These are phyloP conservation scores for Quercus agrifolia DNA, from an alignment of 306 rosid genomes.

Conservation along the genomic window DNA sequence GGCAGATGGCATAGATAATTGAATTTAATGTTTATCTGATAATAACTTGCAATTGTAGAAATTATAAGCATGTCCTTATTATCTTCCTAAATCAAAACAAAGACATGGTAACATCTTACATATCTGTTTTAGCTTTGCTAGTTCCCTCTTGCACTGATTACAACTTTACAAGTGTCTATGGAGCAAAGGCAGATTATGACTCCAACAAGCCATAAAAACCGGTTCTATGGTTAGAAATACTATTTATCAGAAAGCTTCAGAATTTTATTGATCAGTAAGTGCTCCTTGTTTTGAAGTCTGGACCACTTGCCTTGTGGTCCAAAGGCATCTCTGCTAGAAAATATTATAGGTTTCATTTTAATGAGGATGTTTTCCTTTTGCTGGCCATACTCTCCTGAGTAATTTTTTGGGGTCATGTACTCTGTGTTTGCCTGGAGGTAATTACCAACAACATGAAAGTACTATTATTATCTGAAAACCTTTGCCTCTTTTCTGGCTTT, in stretches of 20 bases:
- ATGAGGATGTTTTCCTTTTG: neutral
- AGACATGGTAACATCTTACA: neutral
- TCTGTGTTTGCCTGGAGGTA: neutral
- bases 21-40: neutral
- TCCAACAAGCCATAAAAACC: neutral
- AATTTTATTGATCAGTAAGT: neutral
- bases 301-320: conserved; percentile 1
- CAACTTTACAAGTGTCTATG: neutral
- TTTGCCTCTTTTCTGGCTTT: neutral
- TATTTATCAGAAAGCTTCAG: neutral
- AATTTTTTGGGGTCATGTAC: neutral
- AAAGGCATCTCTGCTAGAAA: neutral
- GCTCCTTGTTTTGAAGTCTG: neutral
- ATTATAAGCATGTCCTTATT: neutral
- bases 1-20: neutral
- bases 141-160: neutral
- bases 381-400: too few species aligned
- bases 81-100: neutral
- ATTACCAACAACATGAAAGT: neutral
- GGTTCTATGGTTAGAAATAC: neutral
- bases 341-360: neutral
- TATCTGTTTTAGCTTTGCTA: neutral
- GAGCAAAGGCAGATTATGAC: neutral
- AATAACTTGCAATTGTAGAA: neutral
- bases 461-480: neutral